Evolutionary conservation across 768 basidiomycete genomes (phyloP).

Genomic region (Tubosaeta sp.): DNA sequence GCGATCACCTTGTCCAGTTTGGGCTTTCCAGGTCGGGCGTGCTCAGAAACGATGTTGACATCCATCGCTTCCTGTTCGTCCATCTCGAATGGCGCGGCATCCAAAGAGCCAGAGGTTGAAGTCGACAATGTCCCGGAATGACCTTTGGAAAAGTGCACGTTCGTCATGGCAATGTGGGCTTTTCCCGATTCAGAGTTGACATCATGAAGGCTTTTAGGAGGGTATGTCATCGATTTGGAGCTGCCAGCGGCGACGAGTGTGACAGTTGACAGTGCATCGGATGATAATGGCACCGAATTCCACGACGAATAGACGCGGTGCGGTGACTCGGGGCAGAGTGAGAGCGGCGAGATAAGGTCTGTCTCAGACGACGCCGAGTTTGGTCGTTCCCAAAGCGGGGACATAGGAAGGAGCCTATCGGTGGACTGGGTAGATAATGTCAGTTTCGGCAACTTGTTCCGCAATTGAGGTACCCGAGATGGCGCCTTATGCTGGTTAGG

Average conservation of each 20-base stretch:
- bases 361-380: slow-evolving; percentile 10
- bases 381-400: slow-evolving; percentile 18
- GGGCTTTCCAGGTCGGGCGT: slow-evolving; percentile 63
- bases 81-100: slow-evolving; percentile 39
- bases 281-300: neutral
- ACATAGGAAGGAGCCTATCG: slow-evolving; percentile 17
- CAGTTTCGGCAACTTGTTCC: neutral
- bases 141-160: neutral
- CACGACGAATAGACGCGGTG: slow-evolving; percentile 1
- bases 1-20: slow-evolving; percentile 56
- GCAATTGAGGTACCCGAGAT: neutral
- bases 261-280: slow-evolving; percentile 5
- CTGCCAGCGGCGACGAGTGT: neutral
- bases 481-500: neutral
- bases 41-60: slow-evolving; percentile 55
- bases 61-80: slow-evolving; percentile 58
- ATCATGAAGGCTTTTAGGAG: slow-evolving; percentile 3
- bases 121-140: neutral
- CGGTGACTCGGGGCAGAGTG: slow-evolving; percentile 7
- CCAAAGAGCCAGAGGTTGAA: neutral
- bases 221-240: neutral
- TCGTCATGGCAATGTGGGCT: neutral
- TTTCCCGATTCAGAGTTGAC: slow-evolving; percentile 4
- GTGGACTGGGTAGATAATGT: slow-evolving; percentile 15
- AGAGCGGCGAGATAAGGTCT: slow-evolving; percentile 9